These are phyloP conservation scores for Saccharomyces hybrid DNA, from an alignment of 1,139 yeast species.

Conservation along the genomic window DNA sequence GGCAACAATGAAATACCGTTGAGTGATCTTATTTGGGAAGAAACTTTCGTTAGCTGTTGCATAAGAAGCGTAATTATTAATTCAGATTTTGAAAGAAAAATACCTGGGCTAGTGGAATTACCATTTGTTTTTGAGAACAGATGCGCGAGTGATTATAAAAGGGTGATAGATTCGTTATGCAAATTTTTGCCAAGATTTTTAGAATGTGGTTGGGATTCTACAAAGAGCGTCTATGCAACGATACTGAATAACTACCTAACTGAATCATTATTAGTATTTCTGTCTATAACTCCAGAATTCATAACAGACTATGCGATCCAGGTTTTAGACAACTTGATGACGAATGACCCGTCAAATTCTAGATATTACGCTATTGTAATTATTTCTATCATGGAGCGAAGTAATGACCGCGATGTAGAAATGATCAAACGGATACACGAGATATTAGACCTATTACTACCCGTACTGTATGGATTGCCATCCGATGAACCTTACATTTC, in stretches of 20 bases:
- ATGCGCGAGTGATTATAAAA: constrained; percentile 36
- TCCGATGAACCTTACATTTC: background rate
- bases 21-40: constrained; percentile 54
- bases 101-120: constrained; percentile 44
- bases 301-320: constrained; percentile 49
- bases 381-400: constrained; percentile 26
- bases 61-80: constrained; percentile 63
- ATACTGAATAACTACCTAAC: constrained; percentile 62
- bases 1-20: constrained; percentile 13
- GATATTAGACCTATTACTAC: constrained; percentile 34
- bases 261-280: constrained; percentile 59
- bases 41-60: constrained; percentile 66
- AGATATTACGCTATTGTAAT: constrained; percentile 44
- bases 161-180: constrained; percentile 54
- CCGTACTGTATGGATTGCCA: background rate
- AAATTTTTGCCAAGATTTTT: constrained; percentile 58
- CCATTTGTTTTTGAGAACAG: constrained; percentile 32
- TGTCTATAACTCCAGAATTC: constrained; percentile 52
- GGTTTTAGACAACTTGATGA: constrained; percentile 39
- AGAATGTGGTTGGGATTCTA: constrained; percentile 50
- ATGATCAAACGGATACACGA: constrained; percentile 58
- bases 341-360: constrained; percentile 43
- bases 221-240: constrained; percentile 53
- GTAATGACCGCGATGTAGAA: constrained; percentile 54
- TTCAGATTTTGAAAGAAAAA: constrained; percentile 55